phyloP scores from a whole-genome alignment of 345 rosid species.

The Adansonia digitata region DNA sequence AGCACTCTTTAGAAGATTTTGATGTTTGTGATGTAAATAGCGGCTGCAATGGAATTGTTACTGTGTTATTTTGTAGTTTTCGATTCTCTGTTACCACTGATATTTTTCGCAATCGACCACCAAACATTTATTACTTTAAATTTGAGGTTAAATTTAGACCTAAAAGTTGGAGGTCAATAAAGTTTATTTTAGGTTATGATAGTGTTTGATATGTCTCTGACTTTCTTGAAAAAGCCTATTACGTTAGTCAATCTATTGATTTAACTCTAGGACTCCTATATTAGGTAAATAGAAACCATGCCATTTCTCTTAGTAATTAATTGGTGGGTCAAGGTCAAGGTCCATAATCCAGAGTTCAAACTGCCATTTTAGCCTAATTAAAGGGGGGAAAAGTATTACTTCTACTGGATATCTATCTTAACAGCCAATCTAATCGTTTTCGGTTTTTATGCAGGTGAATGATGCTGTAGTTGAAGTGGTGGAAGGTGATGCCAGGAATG shows the following conservation, averaged over 20 bases:
- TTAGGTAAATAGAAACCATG: background rate
- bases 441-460: constrained; percentile 41
- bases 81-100: too few species aligned
- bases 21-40: too few species aligned
- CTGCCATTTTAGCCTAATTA: background rate
- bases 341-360: background rate
- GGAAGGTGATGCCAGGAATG: constrained; percentile 93
- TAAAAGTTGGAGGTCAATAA: background rate
- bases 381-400: background rate
- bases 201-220: background rate
- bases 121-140: too few species aligned
- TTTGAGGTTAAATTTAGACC: too few species aligned
- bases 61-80: too few species aligned
- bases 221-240: background rate
- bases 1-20: background rate
- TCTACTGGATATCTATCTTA: background rate
- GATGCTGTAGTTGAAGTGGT: constrained; percentile 45
- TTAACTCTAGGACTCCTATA: too few species aligned
- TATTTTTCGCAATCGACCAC: too few species aligned
- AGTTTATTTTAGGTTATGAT: background rate
- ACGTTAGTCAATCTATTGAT: background rate
- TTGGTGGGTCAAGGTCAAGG: background rate
- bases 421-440: background rate
- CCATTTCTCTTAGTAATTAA: background rate
- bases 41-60: too few species aligned